phyloP scores from a whole-genome alignment of 176 grass and related monocot species.

The Lolium rigidum region DNA sequence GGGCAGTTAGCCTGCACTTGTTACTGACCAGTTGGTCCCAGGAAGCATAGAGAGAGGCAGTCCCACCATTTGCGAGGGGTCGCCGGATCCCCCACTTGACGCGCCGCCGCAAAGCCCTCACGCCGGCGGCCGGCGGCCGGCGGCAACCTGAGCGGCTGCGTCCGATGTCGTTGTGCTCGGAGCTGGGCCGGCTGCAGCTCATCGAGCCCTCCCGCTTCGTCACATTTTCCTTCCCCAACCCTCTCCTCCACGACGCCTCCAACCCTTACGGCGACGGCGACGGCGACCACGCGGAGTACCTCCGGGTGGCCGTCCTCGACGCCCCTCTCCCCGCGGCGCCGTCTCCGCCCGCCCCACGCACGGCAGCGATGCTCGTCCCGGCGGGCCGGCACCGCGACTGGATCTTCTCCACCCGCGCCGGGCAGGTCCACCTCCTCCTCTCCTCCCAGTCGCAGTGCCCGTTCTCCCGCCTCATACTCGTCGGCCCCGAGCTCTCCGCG shows the following conservation, averaged over 20 bases:
- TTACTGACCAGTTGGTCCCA: conserved; percentile 8
- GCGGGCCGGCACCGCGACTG: conserved; percentile 71
- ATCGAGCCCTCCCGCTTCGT: conserved; percentile 70
- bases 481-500: conserved; percentile 49
- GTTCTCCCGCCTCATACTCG: conserved; percentile 67
- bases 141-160: neutral
- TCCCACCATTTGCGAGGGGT: too few species aligned
- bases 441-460: conserved; percentile 39
- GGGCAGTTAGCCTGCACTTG: neutral
- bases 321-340: conserved; percentile 43
- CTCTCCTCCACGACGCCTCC: conserved; percentile 48
- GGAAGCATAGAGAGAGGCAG: neutral
- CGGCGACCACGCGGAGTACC: conserved; percentile 38
- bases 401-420: conserved; percentile 88
- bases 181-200: conserved; percentile 48
- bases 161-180: conserved; percentile 45
- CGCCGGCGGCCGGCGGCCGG: neutral
- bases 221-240: conserved; percentile 79
- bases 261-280: conserved; percentile 45
- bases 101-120: conserved; percentile 13
- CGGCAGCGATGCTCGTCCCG: conserved; percentile 72
- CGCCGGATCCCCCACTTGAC: neutral
- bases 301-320: conserved; percentile 77
- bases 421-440: conserved; percentile 79
- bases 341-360: neutral